phyloP scores from a whole-genome alignment of 352 stramenopile genomes.

The Phytophthora colocasiae region DNA sequence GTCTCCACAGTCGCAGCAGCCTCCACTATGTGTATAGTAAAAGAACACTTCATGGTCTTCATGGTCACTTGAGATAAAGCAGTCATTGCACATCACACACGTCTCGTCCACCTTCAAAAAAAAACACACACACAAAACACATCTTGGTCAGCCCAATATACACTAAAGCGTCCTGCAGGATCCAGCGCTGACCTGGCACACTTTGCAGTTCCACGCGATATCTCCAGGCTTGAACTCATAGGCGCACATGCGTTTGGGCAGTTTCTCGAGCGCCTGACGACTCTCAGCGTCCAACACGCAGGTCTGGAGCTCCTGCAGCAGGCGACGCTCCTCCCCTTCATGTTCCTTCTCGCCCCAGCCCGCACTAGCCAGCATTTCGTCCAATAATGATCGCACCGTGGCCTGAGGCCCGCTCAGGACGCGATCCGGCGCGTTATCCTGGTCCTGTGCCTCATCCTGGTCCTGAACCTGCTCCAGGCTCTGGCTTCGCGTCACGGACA shows the following conservation, averaged over 20 bases:
- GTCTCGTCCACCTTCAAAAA: constrained; percentile 89
- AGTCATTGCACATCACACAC: constrained; percentile 98
- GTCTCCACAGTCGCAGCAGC: constrained; percentile 99
- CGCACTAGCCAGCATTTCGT: constrained; percentile 58
- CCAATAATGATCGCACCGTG: constrained; percentile 54
- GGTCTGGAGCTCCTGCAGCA: constrained; percentile 59
- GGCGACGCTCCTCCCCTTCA: constrained; percentile 52
- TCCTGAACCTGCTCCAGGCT: constrained; percentile 21
- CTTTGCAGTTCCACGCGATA: constrained; percentile 97
- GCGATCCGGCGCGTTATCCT: constrained; percentile 23
- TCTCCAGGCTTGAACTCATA: constrained; percentile 96
- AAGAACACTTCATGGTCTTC: constrained; percentile 95
- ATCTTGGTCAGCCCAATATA: constrained; percentile 12
- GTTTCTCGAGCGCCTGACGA: constrained; percentile 53
- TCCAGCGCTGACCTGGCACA: constrained; percentile 64
- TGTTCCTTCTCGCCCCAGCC: constrained; percentile 66
- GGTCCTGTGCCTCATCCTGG: constrained; percentile 8
- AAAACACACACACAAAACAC: constrained; percentile 6
- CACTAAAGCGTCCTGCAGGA: constrained; percentile 9
- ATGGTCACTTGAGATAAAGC: constrained; percentile 96
- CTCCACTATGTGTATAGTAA: constrained; percentile 95
- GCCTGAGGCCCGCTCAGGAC: constrained; percentile 8
- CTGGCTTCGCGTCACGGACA: constrained; percentile 8
- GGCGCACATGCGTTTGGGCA: constrained; percentile 91
- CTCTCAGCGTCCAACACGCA: constrained; percentile 67